Conservation (phyloP, 352 stramenopile genomes). For the Phytophthora ramorum region DNA sequence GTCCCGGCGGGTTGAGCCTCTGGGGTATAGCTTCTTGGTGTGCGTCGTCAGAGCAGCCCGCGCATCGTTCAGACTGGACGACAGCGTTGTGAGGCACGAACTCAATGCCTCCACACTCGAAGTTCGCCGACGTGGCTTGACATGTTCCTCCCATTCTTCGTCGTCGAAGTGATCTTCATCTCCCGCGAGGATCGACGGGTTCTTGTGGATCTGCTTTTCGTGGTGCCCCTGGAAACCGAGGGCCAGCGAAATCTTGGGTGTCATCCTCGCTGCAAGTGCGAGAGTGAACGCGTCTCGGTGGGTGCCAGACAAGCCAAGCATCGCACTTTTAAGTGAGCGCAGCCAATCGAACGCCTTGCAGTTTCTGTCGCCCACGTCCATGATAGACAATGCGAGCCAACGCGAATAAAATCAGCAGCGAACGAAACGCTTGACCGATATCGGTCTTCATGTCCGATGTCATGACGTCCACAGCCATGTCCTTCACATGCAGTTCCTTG, state of each 20-base stretch:
- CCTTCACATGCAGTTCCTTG: too few species aligned
- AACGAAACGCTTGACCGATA: slow-evolving; percentile 7
- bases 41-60: not conserved
- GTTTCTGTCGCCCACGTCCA: slow-evolving; percentile 23
- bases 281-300: slow-evolving; percentile 6
- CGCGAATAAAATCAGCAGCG: slow-evolving; percentile 23
- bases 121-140: slow-evolving; percentile 9
- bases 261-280: slow-evolving; percentile 10
- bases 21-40: slow-evolving; percentile 5
- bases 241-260: slow-evolving; percentile 10
- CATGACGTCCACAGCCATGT: too few species aligned
- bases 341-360: slow-evolving; percentile 18
- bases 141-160: slow-evolving; percentile 19
- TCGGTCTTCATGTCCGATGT: not conserved
- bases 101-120: slow-evolving; percentile 18
- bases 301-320: not conserved
- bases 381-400: not conserved
- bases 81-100: slow-evolving; percentile 22
- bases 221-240: slow-evolving; percentile 19
- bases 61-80: slow-evolving; percentile 5
- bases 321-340: slow-evolving; percentile 18
- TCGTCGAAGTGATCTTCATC: slow-evolving; percentile 17
- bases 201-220: slow-evolving; percentile 10
- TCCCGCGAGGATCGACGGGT: slow-evolving; percentile 17
- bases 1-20: not conserved